Evolutionary conservation across 805 yeast genomes (phyloP).

Genomic region (Lipomyces orientalis): DNA sequence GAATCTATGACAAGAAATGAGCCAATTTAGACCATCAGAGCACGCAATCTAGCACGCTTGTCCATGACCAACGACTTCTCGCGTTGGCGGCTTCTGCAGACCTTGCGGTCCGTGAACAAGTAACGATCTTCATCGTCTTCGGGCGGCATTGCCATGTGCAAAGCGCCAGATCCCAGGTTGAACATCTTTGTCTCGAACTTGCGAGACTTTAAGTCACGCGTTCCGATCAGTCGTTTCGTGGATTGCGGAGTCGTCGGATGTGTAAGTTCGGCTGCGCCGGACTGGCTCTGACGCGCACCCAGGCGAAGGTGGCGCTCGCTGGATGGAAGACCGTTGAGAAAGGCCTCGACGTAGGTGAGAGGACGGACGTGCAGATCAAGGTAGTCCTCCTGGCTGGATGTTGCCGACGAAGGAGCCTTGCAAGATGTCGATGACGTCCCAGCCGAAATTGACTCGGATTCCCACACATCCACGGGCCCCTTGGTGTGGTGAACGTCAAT

Average conservation of each 20-base stretch:
- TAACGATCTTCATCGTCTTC: conserved; percentile 18
- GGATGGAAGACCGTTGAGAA: conserved; percentile 15
- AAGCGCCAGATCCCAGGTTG: conserved; percentile 14
- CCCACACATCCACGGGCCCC: neutral
- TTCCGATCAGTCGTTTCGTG: neutral
- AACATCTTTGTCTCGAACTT: conserved; percentile 10
- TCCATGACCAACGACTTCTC: conserved; percentile 15
- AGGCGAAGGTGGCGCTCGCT: conserved; percentile 4
- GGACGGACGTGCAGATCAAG: conserved; percentile 25
- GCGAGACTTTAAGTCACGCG: conserved; percentile 8
- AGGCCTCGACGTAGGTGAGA: conserved; percentile 28
- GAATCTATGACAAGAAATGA: neutral
- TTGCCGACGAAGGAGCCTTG: neutral
- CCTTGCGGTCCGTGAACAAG: conserved; percentile 18
- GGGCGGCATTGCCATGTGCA: conserved; percentile 8
- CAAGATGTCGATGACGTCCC: conserved; percentile 1
- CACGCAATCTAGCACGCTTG: conserved; percentile 23
- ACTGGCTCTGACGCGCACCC: neutral
- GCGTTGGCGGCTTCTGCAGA: conserved; percentile 18
- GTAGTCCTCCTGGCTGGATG: conserved; percentile 19
- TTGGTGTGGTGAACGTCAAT: conserved; percentile 6
- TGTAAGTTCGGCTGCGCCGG: neutral
- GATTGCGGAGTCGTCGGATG: neutral
- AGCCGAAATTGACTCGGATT: neutral
- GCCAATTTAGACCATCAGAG: conserved; percentile 11